Conservation (phyloP, 805 yeast genomes). For the Ogataea chonburiensis region DNA sequence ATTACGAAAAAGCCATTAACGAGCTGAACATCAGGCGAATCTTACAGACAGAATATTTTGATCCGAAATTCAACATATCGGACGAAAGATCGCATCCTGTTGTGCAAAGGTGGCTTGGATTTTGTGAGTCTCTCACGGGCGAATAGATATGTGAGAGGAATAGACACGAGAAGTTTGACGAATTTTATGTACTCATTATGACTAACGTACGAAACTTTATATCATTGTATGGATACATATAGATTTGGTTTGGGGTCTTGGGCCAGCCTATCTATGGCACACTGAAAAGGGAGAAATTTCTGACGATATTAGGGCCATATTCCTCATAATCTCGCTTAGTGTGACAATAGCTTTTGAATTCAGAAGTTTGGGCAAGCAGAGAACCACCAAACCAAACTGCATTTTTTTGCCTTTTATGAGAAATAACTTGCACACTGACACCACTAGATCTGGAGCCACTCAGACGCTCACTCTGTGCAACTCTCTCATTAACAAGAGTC, state of each 20-base stretch:
- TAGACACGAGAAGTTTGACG: no score
- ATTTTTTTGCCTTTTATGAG: conserved; percentile 95
- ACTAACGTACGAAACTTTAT: conserved; percentile 1
- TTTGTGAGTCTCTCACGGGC: no score
- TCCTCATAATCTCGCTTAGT: conserved; percentile 97
- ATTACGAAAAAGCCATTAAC: conserved; percentile 38
- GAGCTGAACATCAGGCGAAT: conserved; percentile 63
- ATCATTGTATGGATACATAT: conserved; percentile 3
- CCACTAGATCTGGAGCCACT: conserved; percentile 84
- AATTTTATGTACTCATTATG: no score
- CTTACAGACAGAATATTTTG: conserved; percentile 54
- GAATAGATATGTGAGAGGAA: no score
- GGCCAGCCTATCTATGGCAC: conserved; percentile 65
- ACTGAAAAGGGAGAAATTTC: conserved; percentile 92
- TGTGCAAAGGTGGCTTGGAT: conserved; percentile 26
- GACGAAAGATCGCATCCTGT: conserved; percentile 32
- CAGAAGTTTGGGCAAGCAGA: conserved; percentile 93
- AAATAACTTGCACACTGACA: conserved; percentile 93
- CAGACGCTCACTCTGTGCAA: conserved; percentile 72
- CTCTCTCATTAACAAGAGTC: conserved; percentile 83
- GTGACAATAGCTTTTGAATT: conserved; percentile 93
- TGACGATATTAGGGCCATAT: conserved; percentile 94
- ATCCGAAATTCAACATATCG: conserved; percentile 42
- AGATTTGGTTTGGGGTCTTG: no score
- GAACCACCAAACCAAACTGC: conserved; percentile 99